phyloP scores from a whole-genome alignment of 2,329 filamentous ascomycete genomes.

The Ambrosiella cleistominuta region DNA sequence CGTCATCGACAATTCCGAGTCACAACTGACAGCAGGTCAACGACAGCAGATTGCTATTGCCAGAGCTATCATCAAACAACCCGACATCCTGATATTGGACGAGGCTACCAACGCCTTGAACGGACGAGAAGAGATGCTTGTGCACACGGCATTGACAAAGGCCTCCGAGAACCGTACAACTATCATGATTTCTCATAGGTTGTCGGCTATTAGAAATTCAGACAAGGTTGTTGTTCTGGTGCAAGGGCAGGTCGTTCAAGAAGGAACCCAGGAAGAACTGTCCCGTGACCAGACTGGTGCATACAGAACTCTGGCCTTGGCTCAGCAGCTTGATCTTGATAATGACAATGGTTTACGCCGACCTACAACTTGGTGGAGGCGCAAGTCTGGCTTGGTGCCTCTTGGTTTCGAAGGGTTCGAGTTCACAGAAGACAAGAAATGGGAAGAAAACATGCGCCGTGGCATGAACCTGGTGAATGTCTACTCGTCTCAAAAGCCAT shows the following conservation, averaged over 20 bases:
- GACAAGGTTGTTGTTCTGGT: conserved; percentile 49
- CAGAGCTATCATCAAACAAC: conserved; percentile 24
- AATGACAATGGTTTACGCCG: conserved; percentile 5
- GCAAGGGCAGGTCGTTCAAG: conserved; percentile 43
- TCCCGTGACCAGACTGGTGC: conserved; percentile 24
- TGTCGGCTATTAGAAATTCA: conserved; percentile 38
- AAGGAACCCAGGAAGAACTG: conserved; percentile 40
- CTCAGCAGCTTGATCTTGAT: conserved; percentile 16
- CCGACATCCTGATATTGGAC: conserved; percentile 42
- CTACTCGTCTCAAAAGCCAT: not conserved
- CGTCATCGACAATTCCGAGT: conserved; percentile 37
- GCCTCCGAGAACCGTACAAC: conserved; percentile 40
- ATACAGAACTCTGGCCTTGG: conserved; percentile 28
- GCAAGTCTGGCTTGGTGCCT: conserved; percentile 11
- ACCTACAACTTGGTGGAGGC: conserved; percentile 10
- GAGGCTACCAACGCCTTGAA: conserved; percentile 44
- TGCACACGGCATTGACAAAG: conserved; percentile 35
- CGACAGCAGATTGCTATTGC: conserved; percentile 46
- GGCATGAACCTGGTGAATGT: conserved; percentile 8
- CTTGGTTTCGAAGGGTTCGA: conserved; percentile 8
- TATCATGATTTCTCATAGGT: conserved; percentile 43
- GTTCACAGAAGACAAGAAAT: conserved; percentile 8
- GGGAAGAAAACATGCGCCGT: conserved; percentile 8
- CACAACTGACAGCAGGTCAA: conserved; percentile 44
- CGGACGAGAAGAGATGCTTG: conserved; percentile 26